Evolutionary conservation across 2,329 filamentous ascomycete genomes (phyloP).

Genomic region (Thermothelomyces thermophilus): DNA sequence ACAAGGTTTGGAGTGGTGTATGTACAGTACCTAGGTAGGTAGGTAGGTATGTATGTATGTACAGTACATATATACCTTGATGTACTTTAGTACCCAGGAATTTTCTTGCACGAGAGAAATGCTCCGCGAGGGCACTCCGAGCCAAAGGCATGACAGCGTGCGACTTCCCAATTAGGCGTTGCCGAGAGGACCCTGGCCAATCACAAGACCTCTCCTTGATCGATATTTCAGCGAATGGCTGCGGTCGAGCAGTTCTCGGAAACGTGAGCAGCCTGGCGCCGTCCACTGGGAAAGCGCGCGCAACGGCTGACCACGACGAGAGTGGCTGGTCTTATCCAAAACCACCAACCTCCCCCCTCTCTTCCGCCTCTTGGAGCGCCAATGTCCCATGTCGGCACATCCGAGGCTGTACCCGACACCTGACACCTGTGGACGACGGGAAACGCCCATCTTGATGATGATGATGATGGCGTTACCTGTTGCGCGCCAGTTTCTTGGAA

Average conservation of each 20-base stretch:
- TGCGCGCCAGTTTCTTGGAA: not conserved
- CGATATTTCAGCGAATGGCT: conserved; percentile 19
- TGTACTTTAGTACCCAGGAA: no score
- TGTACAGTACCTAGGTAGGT: no score
- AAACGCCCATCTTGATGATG: not conserved
- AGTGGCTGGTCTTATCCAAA: conserved; percentile 4
- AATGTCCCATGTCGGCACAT: not conserved
- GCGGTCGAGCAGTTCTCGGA: conserved; percentile 8
- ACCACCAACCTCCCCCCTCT: not conserved
- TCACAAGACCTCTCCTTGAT: not conserved
- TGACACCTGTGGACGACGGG: not conserved
- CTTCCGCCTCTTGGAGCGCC: not conserved
- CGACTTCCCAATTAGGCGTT: conserved; percentile 20
- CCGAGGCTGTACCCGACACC: not conserved
- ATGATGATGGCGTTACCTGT: not conserved
- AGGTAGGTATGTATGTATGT: no score
- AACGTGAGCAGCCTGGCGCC: not conserved
- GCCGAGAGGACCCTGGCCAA: conserved; percentile 17
- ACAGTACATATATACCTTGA: no score
- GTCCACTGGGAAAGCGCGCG: conserved; percentile 2
- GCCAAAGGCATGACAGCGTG: not conserved
- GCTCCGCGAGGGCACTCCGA: no score
- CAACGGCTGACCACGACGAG: not conserved
- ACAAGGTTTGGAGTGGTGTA: not conserved
- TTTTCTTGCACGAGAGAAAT: no score